These are phyloP conservation scores for Zymoseptoria tritici DNA, from an alignment of 2,329 filamentous ascomycete genomes.

Conservation along the genomic window DNA sequence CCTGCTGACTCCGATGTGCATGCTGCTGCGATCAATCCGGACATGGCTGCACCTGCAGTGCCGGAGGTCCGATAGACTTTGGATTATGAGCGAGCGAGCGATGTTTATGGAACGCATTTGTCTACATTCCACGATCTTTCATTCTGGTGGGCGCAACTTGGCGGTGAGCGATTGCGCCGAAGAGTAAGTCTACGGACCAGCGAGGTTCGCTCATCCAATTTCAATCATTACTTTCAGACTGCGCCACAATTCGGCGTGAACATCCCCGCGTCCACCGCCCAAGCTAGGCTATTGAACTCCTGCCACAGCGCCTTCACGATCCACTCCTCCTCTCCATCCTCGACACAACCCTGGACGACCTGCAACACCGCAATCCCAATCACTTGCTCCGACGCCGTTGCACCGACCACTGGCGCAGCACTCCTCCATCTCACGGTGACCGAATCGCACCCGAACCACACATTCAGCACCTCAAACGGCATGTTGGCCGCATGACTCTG, in stretches of 20 bases:
- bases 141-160: neutral
- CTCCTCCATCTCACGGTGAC: conserved; percentile 27
- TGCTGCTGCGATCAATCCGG: conserved; percentile 24
- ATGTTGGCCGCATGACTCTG: conserved; percentile 25
- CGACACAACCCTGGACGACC: conserved; percentile 7
- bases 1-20: conserved; percentile 22
- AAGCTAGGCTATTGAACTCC: conserved; percentile 27
- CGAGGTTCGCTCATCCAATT: neutral
- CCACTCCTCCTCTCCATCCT: conserved; percentile 18
- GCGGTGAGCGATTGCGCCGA: neutral
- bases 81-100: neutral
- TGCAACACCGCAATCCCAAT: conserved; percentile 26
- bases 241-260: conserved; percentile 14
- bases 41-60: conserved; percentile 24
- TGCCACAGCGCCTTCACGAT: conserved; percentile 26
- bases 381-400: conserved; percentile 16
- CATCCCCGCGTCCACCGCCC: conserved; percentile 22
- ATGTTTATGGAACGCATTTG: neutral
- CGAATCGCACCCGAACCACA: conserved; percentile 28
- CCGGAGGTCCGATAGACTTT: conserved; percentile 17
- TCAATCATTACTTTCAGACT: neutral
- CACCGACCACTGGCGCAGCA: conserved; percentile 12
- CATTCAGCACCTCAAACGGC: conserved; percentile 27
- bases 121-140: neutral
- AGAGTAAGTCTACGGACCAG: neutral